Conservation (phyloP, 352 stramenopile genomes). For the Globisporangium radiosum region DNA sequence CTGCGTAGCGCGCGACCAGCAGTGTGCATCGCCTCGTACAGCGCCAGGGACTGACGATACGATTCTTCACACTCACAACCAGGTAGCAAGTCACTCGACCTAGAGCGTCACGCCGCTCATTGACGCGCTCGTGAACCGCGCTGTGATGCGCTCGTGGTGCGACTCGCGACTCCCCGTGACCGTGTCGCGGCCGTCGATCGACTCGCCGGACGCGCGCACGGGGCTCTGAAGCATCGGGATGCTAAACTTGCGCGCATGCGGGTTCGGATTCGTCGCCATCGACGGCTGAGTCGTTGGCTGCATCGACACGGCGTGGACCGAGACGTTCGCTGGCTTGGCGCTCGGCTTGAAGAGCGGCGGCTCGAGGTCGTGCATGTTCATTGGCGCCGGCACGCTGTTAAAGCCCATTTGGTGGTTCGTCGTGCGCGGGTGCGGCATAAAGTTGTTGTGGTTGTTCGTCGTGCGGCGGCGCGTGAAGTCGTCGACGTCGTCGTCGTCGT, state of each 20-base stretch:
- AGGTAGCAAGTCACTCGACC: background rate
- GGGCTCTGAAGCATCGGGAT: slow-evolving; percentile 20
- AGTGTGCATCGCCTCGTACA: background rate
- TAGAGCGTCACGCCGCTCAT: slow-evolving; percentile 16
- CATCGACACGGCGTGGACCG: slow-evolving; percentile 13
- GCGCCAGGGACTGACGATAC: background rate
- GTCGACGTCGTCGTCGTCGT: slow-evolving; percentile 43
- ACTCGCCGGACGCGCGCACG: slow-evolving; percentile 8
- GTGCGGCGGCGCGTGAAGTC: slow-evolving; percentile 26
- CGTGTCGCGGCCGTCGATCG: slow-evolving; percentile 15
- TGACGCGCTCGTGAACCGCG: slow-evolving; percentile 11
- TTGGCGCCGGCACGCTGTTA: background rate
- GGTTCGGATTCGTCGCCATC: background rate
- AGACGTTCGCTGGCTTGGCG: slow-evolving; percentile 8
- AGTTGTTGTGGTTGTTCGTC: slow-evolving; percentile 41
- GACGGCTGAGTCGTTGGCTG: slow-evolving; percentile 6
- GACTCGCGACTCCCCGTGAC: slow-evolving; percentile 4
- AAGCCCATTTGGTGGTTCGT: background rate
- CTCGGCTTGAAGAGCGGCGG: slow-evolving; percentile 13
- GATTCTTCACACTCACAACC: background rate
- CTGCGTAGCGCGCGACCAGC: too few relatives aligned
- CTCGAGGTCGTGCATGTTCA: slow-evolving; percentile 5
- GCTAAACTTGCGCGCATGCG: slow-evolving; percentile 14
- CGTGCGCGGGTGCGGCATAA: background rate
- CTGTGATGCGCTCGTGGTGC: slow-evolving; percentile 14